Base-by-base conservation (phyloP, 2,329 filamentous ascomycete genomes). In the Pestalotiopsis sp. region DNA sequence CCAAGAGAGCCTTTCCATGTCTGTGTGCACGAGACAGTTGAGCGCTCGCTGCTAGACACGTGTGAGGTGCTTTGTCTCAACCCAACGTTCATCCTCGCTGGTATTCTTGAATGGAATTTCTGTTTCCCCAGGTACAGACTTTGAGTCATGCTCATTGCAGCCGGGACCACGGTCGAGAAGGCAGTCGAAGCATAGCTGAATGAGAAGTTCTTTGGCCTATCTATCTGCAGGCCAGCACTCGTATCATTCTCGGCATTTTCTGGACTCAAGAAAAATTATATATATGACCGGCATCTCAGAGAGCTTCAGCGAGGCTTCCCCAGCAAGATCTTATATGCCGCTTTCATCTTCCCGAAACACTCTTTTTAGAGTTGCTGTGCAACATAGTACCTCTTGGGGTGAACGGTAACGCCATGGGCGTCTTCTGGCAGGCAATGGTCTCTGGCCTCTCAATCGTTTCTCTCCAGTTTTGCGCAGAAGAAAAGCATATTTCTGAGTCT, bases 321-420 rank as follows among this genome's bases (percentile, higher is more conserved):
- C 13, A 17, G n/a, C 23, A n/a, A 45, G 23, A 58, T 31, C 11
- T 38, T 7, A 49, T 38, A 59, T 64, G 62, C 57, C 60, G 58
- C 45, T 41, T 59, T 41, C 56, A 68, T 64, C 39, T 68, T 31
- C 36, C 66, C 60, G 65, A 69, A 69, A 67, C 68, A 64, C 27
- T 39, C 31, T 61, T 57, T 23, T 27, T 65, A 60, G 39, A 59
- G 27, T 59, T 36, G 27, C 57, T 36, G 57, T 36, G 23, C 57
- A 59, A 27, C 57, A 59, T 23, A 52, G 45, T 52, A 23, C 11
- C 45, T 52, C 14, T 59, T n/a, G 45, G 14, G 45, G 7, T 27
- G 27, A 36, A 27, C 12, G 27, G 57, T 36, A 59, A 27, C 23
- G 57, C 57, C 57, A 59, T 59, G 57, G 57, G 45, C 45, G 45